phyloP scores from a whole-genome alignment of 75 land plant genomes.

The Pinus tabuliformis region DNA sequence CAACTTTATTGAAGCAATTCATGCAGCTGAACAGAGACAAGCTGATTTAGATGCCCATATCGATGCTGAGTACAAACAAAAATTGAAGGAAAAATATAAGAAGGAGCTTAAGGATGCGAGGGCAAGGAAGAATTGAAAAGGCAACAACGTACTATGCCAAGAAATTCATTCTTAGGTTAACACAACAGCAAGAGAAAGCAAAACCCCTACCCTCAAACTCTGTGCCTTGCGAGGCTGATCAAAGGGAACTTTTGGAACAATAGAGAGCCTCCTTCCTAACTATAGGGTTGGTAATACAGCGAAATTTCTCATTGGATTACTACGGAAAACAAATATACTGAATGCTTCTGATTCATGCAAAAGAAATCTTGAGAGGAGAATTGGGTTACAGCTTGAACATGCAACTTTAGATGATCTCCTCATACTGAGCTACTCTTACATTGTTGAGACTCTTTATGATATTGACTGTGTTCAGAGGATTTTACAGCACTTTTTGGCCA shows the following conservation, averaged over 20 bases:
- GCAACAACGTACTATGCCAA: conserved; percentile 72
- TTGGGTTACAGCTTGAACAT: conserved; percentile 35
- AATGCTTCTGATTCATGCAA: conserved; percentile 51
- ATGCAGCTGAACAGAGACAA: conserved; percentile 78
- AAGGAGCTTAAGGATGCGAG: conserved; percentile 73
- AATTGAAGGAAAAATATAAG: conserved; percentile 66
- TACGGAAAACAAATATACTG: conserved; percentile 52
- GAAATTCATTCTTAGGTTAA: conserved; percentile 64
- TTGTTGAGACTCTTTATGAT: too few relatives aligned
- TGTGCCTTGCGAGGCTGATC: conserved; percentile 45
- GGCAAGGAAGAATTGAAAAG: conserved; percentile 65
- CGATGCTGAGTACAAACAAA: conserved; percentile 58
- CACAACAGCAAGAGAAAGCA: conserved; percentile 18
- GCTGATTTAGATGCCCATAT: conserved; percentile 38
- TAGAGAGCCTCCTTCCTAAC: conserved; percentile 49
- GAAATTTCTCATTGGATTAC: conserved; percentile 54
- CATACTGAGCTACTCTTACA: too few relatives aligned
- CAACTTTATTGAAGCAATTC: conserved; percentile 75
- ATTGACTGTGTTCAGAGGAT: too few relatives aligned
- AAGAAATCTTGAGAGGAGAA: conserved; percentile 53
- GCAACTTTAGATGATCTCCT: too few relatives aligned
- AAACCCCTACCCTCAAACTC: conserved; percentile 1
- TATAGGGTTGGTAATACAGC: conserved; percentile 41
- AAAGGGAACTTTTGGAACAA: conserved; percentile 47
- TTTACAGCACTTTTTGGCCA: too few relatives aligned